A percentile compares a stretch with the other conserved stretches of the same genome.
These are phyloP conservation scores for Ascochyta koolunga DNA, from an alignment of 2,329 filamentous ascomycete genomes.

Conservation along the genomic window DNA sequence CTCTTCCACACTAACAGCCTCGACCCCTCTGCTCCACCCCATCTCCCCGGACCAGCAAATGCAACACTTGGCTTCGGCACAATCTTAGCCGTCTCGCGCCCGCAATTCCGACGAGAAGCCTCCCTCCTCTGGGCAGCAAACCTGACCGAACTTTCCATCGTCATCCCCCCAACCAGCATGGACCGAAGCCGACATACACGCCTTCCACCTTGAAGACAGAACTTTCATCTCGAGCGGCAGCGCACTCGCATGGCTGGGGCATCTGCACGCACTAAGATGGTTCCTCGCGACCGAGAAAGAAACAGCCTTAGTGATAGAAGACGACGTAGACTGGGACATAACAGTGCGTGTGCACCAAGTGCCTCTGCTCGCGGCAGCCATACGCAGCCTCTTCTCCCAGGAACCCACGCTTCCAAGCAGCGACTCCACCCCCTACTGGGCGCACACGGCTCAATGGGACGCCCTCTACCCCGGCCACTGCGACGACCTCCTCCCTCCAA, in stretches of 20 bases:
- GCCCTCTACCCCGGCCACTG: conserved; percentile 52
- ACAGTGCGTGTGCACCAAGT: conserved; percentile 25
- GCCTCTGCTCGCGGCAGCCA: conserved; percentile 19
- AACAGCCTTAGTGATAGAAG: conserved; percentile 38
- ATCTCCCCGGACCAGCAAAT: conserved; percentile 12
- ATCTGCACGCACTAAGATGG: neutral
- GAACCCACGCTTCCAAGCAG: neutral
- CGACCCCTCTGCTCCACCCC: neutral
- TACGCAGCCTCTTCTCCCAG: neutral
- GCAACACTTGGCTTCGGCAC: conserved; percentile 41
- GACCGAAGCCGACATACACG: conserved; percentile 42
- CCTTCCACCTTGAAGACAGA: conserved; percentile 19
- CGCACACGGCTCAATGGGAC: conserved; percentile 36
- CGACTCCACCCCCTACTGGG: neutral
- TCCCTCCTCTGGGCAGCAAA: conserved; percentile 47
- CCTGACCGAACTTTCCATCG: conserved; percentile 47
- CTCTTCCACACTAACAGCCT: neutral
- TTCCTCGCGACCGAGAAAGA: conserved; percentile 25
- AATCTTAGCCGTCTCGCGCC: conserved; percentile 47
- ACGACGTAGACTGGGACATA: conserved; percentile 37
- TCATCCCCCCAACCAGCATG: conserved; percentile 49
- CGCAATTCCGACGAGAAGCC: conserved; percentile 42
- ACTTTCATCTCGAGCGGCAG: neutral
- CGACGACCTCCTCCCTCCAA: conserved; percentile 38
- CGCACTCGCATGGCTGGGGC: neutral